A percentile compares a stretch with the other conserved stretches of the same genome.
These are phyloP conservation scores for Ganoderma sinense DNA, from an alignment of 1,284 basidiomycete genomes.

Conservation along the genomic window DNA sequence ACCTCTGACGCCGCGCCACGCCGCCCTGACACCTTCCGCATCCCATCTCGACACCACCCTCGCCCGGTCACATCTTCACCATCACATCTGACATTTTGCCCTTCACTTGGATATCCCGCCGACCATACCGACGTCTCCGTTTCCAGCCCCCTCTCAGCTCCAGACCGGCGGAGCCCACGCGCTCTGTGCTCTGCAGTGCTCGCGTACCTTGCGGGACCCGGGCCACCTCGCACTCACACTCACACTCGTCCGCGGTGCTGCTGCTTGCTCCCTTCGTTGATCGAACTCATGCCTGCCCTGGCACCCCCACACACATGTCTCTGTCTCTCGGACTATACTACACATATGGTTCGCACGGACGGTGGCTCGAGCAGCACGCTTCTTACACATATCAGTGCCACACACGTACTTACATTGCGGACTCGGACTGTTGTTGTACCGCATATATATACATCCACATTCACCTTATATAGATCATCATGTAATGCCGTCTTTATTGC, in stretches of 20 bases:
- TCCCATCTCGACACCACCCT: background rate
- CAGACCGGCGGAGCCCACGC: background rate
- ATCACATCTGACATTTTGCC: background rate
- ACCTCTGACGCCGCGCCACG: background rate
- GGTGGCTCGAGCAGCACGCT: background rate
- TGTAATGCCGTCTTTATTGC: background rate
- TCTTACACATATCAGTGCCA: background rate
- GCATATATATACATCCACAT: background rate
- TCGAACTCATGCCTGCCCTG: conserved; percentile 6
- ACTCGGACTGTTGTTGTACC: conserved; percentile 3
- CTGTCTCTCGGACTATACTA: background rate
- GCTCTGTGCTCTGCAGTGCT: background rate
- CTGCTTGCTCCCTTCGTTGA: conserved; percentile 2
- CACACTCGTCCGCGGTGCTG: background rate
- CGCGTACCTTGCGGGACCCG: conserved; percentile 1
- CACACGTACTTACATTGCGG: background rate
- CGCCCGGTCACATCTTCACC: conserved; percentile 2
- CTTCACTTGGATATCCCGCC: background rate
- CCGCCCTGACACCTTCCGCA: background rate
- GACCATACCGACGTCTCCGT: background rate
- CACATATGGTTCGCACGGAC: conserved; percentile 1
- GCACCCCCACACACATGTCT: background rate
- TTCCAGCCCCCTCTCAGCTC: background rate
- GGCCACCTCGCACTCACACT: background rate
- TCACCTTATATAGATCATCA: conserved; percentile 1